These are phyloP conservation scores for Lactarius vividus DNA, from an alignment of 768 basidiomycete genomes.

Conservation along the genomic window DNA sequence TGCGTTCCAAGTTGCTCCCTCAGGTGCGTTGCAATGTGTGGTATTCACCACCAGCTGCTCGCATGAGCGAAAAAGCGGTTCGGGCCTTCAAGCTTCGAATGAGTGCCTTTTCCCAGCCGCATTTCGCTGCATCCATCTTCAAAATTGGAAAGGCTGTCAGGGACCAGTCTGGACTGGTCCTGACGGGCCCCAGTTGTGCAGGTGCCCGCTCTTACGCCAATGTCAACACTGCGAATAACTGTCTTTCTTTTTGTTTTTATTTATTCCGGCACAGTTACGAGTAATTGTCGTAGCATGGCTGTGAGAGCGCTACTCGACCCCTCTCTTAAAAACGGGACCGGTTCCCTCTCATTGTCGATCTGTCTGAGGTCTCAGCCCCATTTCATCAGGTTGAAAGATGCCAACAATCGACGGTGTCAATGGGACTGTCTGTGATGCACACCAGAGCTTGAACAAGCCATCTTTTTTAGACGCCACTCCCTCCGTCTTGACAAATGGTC, in stretches of 20 bases:
- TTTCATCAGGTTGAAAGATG: not conserved
- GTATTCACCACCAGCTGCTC: not conserved
- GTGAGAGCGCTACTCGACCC: not conserved
- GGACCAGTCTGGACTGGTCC: no score
- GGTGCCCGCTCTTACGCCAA: not conserved
- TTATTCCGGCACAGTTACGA: no score
- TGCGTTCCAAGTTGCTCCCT: not conserved
- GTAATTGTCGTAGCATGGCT: not conserved
- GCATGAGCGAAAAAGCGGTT: not conserved
- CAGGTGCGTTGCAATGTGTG: no score
- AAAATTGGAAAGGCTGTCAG: no score
- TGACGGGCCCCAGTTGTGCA: no score
- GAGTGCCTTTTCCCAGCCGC: no score
- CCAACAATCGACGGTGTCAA: not conserved
- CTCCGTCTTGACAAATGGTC: slow-evolving; percentile 34
- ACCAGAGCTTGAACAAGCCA: not conserved
- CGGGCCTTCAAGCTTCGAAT: not conserved
- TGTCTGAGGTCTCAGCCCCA: not conserved
- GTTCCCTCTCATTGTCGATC: not conserved
- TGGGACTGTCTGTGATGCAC: slow-evolving; percentile 1
- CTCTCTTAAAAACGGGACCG: not conserved
- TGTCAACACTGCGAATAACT: not conserved
- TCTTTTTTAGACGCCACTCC: not conserved
- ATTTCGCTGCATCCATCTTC: no score
- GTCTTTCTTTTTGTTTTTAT: no score